Evolutionary conservation across 305 asterid species (phyloP).

Genomic region (Fraxinus floribunda): DNA sequence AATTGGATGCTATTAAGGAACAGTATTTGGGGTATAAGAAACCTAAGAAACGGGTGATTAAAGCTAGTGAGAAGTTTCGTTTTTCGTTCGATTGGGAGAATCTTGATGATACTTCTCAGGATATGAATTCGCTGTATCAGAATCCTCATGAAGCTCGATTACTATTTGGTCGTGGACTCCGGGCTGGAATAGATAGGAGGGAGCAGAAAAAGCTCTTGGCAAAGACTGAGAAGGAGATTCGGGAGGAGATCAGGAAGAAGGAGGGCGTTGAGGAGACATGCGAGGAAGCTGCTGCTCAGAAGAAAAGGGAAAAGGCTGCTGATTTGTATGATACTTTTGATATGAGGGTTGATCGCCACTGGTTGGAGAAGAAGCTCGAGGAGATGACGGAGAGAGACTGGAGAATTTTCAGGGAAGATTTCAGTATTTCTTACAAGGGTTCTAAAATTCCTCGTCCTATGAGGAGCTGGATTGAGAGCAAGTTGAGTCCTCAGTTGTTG

Average conservation of each 20-base stretch:
- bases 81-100: conserved; percentile 53
- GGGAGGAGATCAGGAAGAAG: conserved; percentile 40
- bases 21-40: conserved; percentile 46
- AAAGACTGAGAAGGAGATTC: background rate
- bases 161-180: background rate
- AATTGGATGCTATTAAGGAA: conserved; percentile 42
- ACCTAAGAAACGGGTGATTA: conserved; percentile 48
- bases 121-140: conserved; percentile 26
- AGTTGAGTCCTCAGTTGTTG: conserved; percentile 29
- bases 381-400: background rate
- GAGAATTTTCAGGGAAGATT: background rate
- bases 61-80: conserved; percentile 32
- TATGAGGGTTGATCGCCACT: background rate
- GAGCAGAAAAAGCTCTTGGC: background rate
- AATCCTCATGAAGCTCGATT: background rate
- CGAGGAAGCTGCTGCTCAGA: conserved; percentile 37
- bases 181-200: background rate
- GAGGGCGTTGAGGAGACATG: conserved; percentile 42
- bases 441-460: conserved; percentile 45
- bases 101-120: conserved; percentile 44
- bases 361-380: background rate
- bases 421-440: conserved; percentile 27
- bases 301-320: conserved; percentile 38
- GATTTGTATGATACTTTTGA: conserved; percentile 37
- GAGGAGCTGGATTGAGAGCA: conserved; percentile 51